Base-by-base conservation (phyloP, 257 asterid species). In the Plectranthus barbatus region DNA sequence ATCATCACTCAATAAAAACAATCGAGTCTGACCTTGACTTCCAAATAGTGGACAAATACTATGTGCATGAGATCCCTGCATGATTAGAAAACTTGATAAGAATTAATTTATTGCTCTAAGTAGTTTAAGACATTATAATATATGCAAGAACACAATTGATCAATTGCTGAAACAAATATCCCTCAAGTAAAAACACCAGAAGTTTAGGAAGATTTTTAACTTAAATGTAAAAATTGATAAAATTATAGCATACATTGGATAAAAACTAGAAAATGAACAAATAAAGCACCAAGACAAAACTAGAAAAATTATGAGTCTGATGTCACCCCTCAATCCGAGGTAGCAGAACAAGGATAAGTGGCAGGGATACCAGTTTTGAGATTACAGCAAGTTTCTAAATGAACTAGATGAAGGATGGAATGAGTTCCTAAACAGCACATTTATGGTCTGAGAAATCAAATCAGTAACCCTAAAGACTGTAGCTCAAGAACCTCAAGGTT, bases 1-100 rank as follows among this genome's bases (percentile, higher is more conserved):
- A 51, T 29, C n/a, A 4, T 13, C 59, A 47, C 51, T 42, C 45
- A 52, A 31, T 40, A 26, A 46, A 48, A 44, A 3, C 19, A 66
- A 58, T 20, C 12, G 56, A 67, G 41, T 68, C 87, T 80, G 52
- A 91, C 98, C 96, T 92, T 88, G 79, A 92, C 93, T 77, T 91
- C 97, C 94, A 91, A 80, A 77, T 91, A 91, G 85, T 91, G 98
- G 77, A 88, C 98, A 78, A 91, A 91, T 64, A 91, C 98, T 31
- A 91, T 83, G 82, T 91, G 95, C 93, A 77, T 88, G 76, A 81
- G 94, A 71, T 88, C 97, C 98, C 98, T 91, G 96, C 86, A 83
- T 61, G 56, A 79, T 77, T 60, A 54, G 29, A 64, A 59, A 61
- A 71, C 66, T 39, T 44, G 56, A 66, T 77, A 54, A 85, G 83